Base-by-base conservation (phyloP, 352 stramenopile genomes). In the Globisporangium perplexum region DNA sequence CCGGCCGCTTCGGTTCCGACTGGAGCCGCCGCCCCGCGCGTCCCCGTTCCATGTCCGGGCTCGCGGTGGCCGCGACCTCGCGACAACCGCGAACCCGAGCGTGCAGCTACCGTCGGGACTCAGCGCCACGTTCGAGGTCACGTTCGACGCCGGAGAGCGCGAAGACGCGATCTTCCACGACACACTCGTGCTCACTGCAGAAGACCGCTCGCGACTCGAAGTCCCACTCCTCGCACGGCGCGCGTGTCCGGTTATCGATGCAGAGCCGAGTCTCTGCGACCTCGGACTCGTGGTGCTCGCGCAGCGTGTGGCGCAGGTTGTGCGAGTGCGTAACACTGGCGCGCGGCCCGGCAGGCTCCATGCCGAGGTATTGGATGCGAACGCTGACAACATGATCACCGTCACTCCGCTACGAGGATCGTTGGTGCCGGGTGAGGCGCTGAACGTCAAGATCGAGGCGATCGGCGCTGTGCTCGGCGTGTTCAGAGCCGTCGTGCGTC, bases 251-350 rank as follows among this genome's bases (percentile, higher is more conserved):
- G 60, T 80, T 11, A 22, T 94, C 4, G 75, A 89, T 26, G 58
- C 91, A 17, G 63, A 74, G 26, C 52, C 75, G 30, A 63, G 53
- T 11, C 60, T 83, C 4, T 84, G 77, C 55, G 77, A 91, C 26
- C 47, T 92, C 7, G 81, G 83, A 0, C 61, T 91, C 23, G 63
- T 94, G 0, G 81, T 94, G 8, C 33, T 86, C 14, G 63, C 57
- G 0, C 78, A 90, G 44, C 72, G 81, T 45, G 72, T 69, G 0
- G 75, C 71, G 12, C 66, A 66, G 33, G 72, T 74, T 35, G 60
- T 94, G 15, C 66, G 81, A 28, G 45, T 92, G 28, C 59, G 57
- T 4, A 93, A 95, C 53, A 59, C 52, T 0, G 77, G 79, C 5
- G 49, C 69, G 2, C 65, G 69, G 7, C 39, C 62, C 17, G 77